Evolutionary conservation across 2,329 filamentous ascomycete species (phyloP), one percentile per base, ranked within the genome.

Genomic region (Cyphellophora attinorum): DNA sequence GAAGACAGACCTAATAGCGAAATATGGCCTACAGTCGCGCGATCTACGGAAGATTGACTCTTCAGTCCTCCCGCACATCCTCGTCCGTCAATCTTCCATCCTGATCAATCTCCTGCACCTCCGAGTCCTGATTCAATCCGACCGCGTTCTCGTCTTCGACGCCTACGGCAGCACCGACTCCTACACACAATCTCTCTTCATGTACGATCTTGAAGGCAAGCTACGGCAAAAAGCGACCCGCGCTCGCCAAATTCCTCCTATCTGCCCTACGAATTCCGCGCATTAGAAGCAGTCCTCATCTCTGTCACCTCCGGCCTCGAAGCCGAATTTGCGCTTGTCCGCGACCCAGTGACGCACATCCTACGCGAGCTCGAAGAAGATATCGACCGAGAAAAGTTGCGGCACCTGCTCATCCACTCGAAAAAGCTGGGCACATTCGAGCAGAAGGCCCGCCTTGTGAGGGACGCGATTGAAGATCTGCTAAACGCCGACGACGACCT

Each of bases 11-110:
- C 68, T 98, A 30, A 96, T 95, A 58, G 86, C 88, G 34, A 95
- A 91, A 71, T 84, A 88, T 60, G 34, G 59, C 52, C 17, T 47
- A n/a, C 72, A 95, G 31, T 89, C 91, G 37, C 88, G 91, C 42
- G 91, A 98, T 65, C 68, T 98, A 37, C 83, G 91, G 51, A 98
- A 98, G 62, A 95, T 98, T 53, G 91, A 98, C 58, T 95, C 88
- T 11, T 94, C 85, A 39, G 84, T 93, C 41, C 74, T 98, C 14
- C 91, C 91, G 6, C 88, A 95, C 53, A 96, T 98, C 38, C 79
- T 96, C 45, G 79, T 98, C 45, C 85, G 91, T 19, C 86, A 85
- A 5, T 88, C 83, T 5, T 85, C 89, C 4, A 96, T 98, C 44
- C 71, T 98, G 2, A 82, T 98, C 49, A 98, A 96, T 54, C 72